A percentile compares a stretch with the other conserved stretches of the same genome.
Conservation (phyloP, 2,329 filamentous ascomycete genomes). For the Aureobasidium sp. region DNA sequence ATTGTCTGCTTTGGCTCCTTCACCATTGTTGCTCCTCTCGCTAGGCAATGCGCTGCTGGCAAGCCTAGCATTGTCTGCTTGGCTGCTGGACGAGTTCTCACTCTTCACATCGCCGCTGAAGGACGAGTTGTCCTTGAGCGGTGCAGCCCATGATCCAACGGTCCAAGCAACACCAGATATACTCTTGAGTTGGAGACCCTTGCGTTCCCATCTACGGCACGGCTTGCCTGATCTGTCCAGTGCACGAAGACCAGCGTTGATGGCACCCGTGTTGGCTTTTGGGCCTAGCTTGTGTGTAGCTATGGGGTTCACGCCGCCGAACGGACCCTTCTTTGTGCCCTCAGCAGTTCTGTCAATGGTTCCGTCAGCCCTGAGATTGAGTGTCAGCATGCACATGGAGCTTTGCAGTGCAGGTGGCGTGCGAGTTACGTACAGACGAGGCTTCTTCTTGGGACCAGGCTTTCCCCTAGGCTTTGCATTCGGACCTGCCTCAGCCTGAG, state of each 20-base stretch:
- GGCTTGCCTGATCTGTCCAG: constrained; percentile 88
- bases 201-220: constrained; percentile 83
- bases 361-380: constrained; percentile 39
- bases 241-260: constrained; percentile 90
- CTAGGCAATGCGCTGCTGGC: constrained; percentile 50
- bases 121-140: constrained; percentile 34
- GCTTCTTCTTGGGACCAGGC: constrained; percentile 95
- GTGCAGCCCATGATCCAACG: constrained; percentile 73
- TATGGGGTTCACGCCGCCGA: constrained; percentile 30
- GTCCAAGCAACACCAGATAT: constrained; percentile 85
- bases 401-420: neutral
- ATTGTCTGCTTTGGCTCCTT: constrained; percentile 24
- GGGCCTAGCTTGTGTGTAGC: constrained; percentile 72
- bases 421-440: constrained; percentile 64
- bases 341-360: constrained; percentile 32
- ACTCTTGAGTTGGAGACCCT: constrained; percentile 75
- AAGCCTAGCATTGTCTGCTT: constrained; percentile 45
- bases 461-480: constrained; percentile 61
- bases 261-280: constrained; percentile 93
- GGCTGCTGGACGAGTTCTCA: constrained; percentile 46
- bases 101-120: constrained; percentile 53
- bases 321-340: constrained; percentile 31
- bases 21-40: constrained; percentile 50
- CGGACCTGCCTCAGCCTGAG: constrained; percentile 47
- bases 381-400: constrained; percentile 12